A percentile compares a stretch with the other conserved stretches of the same genome.
Conservation (phyloP, 495 filamentous ascomycete species). For the Neurospora hispaniola region DNA sequence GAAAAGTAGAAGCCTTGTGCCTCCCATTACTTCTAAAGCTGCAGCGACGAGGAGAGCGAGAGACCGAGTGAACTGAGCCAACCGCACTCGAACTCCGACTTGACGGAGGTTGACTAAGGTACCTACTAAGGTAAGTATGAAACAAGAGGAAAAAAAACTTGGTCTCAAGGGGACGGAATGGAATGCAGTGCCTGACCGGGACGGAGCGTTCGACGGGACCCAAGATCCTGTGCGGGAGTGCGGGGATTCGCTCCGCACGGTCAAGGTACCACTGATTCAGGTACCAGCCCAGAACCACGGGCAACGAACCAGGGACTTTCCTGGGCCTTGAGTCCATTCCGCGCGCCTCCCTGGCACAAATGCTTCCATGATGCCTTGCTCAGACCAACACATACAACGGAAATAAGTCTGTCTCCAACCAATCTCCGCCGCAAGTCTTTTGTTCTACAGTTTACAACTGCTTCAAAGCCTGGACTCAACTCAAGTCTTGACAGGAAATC, state of each 20-base stretch:
- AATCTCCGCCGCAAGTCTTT: background rate
- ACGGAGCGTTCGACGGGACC: background rate
- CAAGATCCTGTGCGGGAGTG: background rate
- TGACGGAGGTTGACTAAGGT: background rate
- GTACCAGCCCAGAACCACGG: background rate
- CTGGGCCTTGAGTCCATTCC: background rate
- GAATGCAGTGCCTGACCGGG: background rate
- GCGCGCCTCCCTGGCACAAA: background rate
- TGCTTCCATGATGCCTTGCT: background rate
- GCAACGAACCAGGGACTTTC: background rate
- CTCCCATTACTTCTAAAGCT: background rate
- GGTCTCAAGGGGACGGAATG: background rate
- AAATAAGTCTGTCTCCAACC: background rate
- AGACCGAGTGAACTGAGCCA: background rate
- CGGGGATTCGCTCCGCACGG: background rate
- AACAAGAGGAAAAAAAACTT: background rate
- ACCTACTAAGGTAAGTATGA: background rate
- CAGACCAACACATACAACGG: background rate
- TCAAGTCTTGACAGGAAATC: background rate
- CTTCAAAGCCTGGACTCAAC: background rate
- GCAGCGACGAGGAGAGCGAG: background rate
- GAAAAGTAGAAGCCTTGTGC: background rate
- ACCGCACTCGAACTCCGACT: background rate
- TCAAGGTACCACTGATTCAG: background rate
- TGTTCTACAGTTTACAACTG: too few species aligned